These are phyloP conservation scores for Fistulifera pelliculosa DNA, from an alignment of 108 stramenopile genomes.

Conservation along the genomic window DNA sequence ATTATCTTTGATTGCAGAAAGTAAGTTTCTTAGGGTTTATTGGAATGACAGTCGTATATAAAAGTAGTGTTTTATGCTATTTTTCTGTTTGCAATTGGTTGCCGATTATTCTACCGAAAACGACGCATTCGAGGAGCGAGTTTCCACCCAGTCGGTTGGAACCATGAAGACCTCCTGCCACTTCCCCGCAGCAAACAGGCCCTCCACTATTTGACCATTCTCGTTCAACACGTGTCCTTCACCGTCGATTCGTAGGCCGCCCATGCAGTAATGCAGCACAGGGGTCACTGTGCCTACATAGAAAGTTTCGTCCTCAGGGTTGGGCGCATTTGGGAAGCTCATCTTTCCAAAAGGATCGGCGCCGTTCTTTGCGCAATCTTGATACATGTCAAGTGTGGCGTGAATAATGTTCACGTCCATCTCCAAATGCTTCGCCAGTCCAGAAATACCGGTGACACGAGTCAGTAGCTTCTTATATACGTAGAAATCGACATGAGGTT, in stretches of 20 bases:
- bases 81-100: no score
- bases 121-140: slow-evolving; percentile 73
- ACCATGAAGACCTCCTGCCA: slow-evolving; percentile 60
- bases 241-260: slow-evolving; percentile 59
- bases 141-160: slow-evolving; percentile 74
- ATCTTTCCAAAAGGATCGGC: slow-evolving; percentile 63
- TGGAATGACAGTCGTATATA: no score
- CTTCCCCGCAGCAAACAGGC: slow-evolving; percentile 60
- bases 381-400: slow-evolving; percentile 46
- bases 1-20: slow-evolving; percentile 64
- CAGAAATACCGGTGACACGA: slow-evolving; percentile 39
- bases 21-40: no score
- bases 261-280: slow-evolving; percentile 86
- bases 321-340: slow-evolving; percentile 35
- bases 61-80: no score
- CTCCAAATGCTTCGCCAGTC: slow-evolving; percentile 51
- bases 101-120: slow-evolving; percentile 74
- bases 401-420: slow-evolving; percentile 24
- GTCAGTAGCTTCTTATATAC: slow-evolving; percentile 48
- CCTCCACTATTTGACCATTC: slow-evolving; percentile 20
- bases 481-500: slow-evolving; percentile 68
- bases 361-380: slow-evolving; percentile 29
- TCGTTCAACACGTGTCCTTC: slow-evolving; percentile 43
- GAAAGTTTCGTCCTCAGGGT: no score
- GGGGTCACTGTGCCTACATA: slow-evolving; percentile 59